phyloP scores from a whole-genome alignment of 768 basidiomycete genomes.

The Panaeolus papilionaceus region DNA sequence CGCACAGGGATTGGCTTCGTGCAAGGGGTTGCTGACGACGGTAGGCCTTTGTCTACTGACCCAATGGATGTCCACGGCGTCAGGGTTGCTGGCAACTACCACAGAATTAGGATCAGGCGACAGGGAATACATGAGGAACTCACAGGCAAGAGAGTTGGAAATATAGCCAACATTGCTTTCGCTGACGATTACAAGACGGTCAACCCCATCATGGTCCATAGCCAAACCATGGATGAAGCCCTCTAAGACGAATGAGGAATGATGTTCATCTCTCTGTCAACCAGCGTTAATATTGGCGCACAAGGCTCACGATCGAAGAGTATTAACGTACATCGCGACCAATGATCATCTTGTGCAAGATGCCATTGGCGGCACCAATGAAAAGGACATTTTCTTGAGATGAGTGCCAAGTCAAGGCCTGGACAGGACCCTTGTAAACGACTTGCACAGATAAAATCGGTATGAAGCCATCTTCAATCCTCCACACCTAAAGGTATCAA shows the following conservation, averaged over 20 bases:
- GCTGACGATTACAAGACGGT: neutral
- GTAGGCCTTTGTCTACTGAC: neutral
- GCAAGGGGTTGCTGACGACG: neutral
- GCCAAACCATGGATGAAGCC: neutral
- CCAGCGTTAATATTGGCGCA: neutral
- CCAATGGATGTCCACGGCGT: neutral
- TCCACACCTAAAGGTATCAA: neutral
- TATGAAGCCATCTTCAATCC: neutral
- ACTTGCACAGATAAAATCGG: neutral
- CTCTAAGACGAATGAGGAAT: neutral
- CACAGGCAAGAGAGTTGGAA: neutral
- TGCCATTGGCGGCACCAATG: neutral
- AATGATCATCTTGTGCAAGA: neutral
- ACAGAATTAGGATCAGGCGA: neutral
- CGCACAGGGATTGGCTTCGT: neutral
- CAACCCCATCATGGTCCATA: neutral
- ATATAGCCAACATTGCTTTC: neutral
- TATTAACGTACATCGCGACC: neutral
- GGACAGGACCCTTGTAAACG: neutral
- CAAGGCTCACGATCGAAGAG: neutral
- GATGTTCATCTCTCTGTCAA: neutral
- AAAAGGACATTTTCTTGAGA: neutral
- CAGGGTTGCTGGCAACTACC: neutral
- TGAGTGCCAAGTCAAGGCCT: neutral
- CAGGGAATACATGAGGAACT: neutral